Evolutionary conservation across 345 rosid species (phyloP).

Genomic region (Lepidium sativum): DNA sequence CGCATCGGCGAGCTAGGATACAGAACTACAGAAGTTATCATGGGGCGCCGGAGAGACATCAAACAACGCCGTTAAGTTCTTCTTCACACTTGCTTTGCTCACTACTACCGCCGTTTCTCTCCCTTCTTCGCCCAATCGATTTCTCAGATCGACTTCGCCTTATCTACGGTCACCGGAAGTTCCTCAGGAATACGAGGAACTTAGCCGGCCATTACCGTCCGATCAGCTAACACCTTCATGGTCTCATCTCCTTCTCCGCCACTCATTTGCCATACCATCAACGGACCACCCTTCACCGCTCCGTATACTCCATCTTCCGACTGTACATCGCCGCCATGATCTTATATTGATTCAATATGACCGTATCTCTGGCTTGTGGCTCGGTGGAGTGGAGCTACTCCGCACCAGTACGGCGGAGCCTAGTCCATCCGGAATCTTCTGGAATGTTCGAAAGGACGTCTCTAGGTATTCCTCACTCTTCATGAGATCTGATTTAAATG

Average conservation of each 20-base stretch:
- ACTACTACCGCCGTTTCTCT: conserved; percentile 12
- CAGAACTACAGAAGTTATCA: neutral
- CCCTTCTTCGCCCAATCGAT: conserved; percentile 31
- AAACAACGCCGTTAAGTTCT: conserved; percentile 4
- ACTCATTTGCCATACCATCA: conserved; percentile 72
- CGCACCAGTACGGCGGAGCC: conserved; percentile 94
- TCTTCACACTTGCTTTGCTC: conserved; percentile 9
- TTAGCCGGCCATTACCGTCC: conserved; percentile 44
- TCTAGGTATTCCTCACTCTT: conserved; percentile 65
- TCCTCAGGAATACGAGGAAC: conserved; percentile 47
- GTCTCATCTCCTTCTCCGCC: conserved; percentile 44
- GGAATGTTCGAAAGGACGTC: conserved; percentile 74
- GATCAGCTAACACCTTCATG: conserved; percentile 52
- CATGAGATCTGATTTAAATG: conserved; percentile 25
- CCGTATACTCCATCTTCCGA: conserved; percentile 50
- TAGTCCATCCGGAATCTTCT: conserved; percentile 49
- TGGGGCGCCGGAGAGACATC: neutral
- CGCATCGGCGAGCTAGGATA: neutral
- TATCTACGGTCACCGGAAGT: neutral
- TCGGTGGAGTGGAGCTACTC: conserved; percentile 75
- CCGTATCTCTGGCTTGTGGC: conserved; percentile 75
- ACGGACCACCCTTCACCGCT: conserved; percentile 54
- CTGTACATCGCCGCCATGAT: conserved; percentile 71
- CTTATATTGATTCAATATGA: conserved; percentile 59
- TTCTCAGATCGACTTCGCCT: conserved; percentile 18